Percentiles rank a stretch among this genome's conserved stretches.
These are phyloP conservation scores for Daldinia sp. DNA, from an alignment of 2,329 filamentous ascomycete species.

Conservation along the genomic window DNA sequence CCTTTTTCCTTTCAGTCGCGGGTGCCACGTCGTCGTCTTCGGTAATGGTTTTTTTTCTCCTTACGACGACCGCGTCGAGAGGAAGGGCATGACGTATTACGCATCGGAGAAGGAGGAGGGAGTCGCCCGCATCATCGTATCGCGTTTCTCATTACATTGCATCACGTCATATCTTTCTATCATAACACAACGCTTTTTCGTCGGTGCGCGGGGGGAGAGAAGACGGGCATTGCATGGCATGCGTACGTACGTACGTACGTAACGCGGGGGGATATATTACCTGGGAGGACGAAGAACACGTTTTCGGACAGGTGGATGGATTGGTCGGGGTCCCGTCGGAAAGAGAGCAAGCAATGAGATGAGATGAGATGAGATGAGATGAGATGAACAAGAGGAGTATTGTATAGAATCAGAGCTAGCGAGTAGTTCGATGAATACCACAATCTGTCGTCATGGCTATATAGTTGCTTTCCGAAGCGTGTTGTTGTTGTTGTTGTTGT, in stretches of 20 bases:
- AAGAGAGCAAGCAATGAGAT: neutral
- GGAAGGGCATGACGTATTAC: neutral
- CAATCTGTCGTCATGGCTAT: constrained; percentile 16
- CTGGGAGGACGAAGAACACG: neutral
- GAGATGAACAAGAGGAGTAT: constrained; percentile 11
- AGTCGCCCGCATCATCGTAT: neutral
- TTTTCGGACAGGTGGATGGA: neutral
- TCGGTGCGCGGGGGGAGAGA: neutral
- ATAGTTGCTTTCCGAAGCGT: neutral
- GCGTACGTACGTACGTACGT: neutral
- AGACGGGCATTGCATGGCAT: constrained; percentile 25
- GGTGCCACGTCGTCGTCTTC: neutral
- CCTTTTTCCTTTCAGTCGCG: neutral
- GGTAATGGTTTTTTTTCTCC: neutral
- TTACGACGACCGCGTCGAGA: neutral
- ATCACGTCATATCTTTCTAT: neutral
- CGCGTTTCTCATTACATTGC: neutral
- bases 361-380: too few species aligned
- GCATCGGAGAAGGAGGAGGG: neutral
- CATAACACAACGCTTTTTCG: neutral
- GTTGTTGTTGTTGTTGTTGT: neutral
- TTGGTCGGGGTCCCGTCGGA: neutral
- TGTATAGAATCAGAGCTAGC: constrained; percentile 34
- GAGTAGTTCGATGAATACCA: constrained; percentile 29
- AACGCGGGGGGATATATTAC: neutral